These are phyloP conservation scores for Botryotinia calthae DNA, from an alignment of 2,329 filamentous ascomycete genomes.

Conservation along the genomic window DNA sequence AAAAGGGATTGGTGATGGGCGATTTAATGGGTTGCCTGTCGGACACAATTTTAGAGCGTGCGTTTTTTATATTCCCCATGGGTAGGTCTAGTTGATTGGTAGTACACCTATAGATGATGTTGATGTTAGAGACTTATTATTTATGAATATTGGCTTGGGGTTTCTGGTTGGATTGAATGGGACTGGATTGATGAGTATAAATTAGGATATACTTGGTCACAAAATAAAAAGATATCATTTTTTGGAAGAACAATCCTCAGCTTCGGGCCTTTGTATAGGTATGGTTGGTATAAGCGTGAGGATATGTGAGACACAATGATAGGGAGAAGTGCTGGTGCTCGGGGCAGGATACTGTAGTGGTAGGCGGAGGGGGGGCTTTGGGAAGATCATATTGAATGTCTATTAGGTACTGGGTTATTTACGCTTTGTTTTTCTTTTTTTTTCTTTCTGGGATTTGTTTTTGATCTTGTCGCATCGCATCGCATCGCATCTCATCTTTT, in stretches of 20 bases:
- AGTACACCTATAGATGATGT: background rate
- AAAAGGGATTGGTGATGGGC: background rate
- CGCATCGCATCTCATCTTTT: no score
- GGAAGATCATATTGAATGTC: background rate
- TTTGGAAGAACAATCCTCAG: background rate
- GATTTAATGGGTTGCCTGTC: background rate
- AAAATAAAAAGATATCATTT: background rate
- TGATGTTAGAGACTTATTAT: background rate
- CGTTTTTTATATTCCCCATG: constrained; percentile 10
- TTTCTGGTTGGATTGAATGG: background rate
- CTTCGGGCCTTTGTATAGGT: background rate
- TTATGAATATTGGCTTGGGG: constrained; percentile 2
- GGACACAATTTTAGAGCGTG: constrained; percentile 4
- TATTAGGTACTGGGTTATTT: background rate
- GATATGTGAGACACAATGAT: background rate
- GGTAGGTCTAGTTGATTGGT: constrained; percentile 2
- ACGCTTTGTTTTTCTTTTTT: background rate
- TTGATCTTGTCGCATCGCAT: no score
- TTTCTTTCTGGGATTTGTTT: no score
- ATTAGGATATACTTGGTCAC: background rate
- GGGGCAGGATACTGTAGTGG: background rate
- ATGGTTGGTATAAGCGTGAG: background rate
- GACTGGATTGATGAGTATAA: background rate
- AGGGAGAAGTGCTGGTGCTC: background rate
- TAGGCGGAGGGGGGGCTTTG: background rate